Evolutionary conservation across 202 grass and related monocot genomes (phyloP).

Genomic region (Musa balbisiana): DNA sequence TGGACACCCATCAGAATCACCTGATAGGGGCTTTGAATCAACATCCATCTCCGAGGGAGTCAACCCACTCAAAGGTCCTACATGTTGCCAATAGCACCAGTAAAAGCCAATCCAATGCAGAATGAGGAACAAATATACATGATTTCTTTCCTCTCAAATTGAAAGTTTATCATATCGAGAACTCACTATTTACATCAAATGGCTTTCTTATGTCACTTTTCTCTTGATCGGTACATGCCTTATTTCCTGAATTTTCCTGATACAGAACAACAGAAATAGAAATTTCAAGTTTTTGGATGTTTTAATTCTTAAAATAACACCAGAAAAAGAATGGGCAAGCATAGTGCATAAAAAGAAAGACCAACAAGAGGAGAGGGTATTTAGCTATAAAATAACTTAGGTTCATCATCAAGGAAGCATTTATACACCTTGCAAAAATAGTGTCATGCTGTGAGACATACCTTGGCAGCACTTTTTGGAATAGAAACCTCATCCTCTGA

Average conservation of each 20-base stretch:
- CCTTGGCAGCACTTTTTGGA: conserved; percentile 50
- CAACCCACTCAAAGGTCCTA: conserved; percentile 44
- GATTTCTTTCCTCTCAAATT: background rate
- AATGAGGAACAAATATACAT: background rate
- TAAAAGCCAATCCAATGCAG: background rate
- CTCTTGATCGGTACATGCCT: conserved; percentile 57
- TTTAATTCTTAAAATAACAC: background rate
- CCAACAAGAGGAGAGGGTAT: background rate
- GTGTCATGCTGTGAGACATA: conserved; percentile 17
- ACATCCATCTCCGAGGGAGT: conserved; percentile 41
- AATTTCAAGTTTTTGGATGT: conserved; percentile 7
- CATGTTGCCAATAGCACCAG: conserved; percentile 9
- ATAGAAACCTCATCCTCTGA: conserved; percentile 43
- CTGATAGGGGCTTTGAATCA: conserved; percentile 39
- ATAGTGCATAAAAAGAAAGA: background rate
- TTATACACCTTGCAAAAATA: background rate
- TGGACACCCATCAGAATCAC: conserved; percentile 25
- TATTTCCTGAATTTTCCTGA: conserved; percentile 42
- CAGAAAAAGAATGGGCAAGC: background rate
- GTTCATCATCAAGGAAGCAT: background rate
- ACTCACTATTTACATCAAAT: conserved; percentile 44
- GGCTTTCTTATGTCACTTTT: conserved; percentile 82
- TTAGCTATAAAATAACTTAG: background rate
- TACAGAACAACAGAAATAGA: conserved; percentile 1
- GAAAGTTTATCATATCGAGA: background rate